Evolutionary conservation across 2,329 filamentous ascomycete species (phyloP), one percentile per base, ranked within the genome.

Genomic region (Hypoxylon sp.): DNA sequence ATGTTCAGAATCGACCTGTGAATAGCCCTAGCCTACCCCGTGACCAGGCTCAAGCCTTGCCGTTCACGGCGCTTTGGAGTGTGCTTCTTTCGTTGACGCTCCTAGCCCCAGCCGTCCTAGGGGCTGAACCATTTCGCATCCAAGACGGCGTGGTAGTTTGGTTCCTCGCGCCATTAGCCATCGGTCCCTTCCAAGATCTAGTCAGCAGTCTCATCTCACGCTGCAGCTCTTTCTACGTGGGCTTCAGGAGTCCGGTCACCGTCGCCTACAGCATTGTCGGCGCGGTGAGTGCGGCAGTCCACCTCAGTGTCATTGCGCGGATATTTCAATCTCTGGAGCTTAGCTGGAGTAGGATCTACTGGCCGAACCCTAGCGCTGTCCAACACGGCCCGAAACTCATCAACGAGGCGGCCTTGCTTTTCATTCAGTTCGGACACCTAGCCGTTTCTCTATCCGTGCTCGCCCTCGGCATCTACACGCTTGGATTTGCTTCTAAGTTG

Each of bases 1-100:
- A 69, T 26, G 55, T 69, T 19, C 58, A 50, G 51, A 52, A 57
- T 9, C 57, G 57, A 19, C 35, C 50, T 2, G 35, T 33, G 2
- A 59, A 54, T 22, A 62, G 62, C 10, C 66, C 66, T 3, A 24
- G 24, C 14, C 26, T 69, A 33, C 58, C 61, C 22, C 35, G 11
- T 33, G 52, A 68, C 5, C 57, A 68, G 26, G 66, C 66, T 1
- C 66, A 65, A 50, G 66, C 66, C 1, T 44, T 68, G 13, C 66
- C 66, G 1, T 62, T 68, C 47, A 65, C 66, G n/a, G 61, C 57
- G 5, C 31, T 68, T 37, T 68, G 39, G 51, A 50, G 2, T 3
- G 19, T 50, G 2, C n/a, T 50, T 14, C 47, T 53, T 19, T 42
- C 57, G 24, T 33, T 14, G 3, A 19, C 66, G 1, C 48, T 61